A percentile compares a stretch with the other conserved stretches of the same genome.
phyloP scores from a whole-genome alignment of 352 stramenopile genomes.

The Phytophthora syringae region DNA sequence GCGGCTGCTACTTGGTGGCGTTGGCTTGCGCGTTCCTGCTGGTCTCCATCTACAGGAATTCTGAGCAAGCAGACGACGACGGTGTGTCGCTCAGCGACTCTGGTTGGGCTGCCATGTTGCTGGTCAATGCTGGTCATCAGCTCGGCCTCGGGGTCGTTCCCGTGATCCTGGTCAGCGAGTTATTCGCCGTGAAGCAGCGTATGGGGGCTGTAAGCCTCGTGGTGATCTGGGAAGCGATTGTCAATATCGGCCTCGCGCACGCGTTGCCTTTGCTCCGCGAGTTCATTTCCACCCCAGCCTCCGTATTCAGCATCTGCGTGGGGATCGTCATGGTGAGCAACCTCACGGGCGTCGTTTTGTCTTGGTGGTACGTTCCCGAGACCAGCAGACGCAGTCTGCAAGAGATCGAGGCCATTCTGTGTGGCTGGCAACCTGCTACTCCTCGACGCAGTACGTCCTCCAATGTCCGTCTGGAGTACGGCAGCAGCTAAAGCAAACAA shows the following conservation, averaged over 20 bases:
- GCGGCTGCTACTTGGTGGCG: conserved; percentile 63
- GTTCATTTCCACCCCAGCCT: conserved; percentile 42
- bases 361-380: conserved; percentile 77
- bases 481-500: conserved; percentile 39
- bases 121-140: conserved; percentile 70
- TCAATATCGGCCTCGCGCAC: conserved; percentile 48
- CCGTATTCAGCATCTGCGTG: conserved; percentile 51
- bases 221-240: conserved; percentile 63
- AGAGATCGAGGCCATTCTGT: conserved; percentile 82
- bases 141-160: conserved; percentile 69
- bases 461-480: conserved; percentile 55
- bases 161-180: conserved; percentile 66
- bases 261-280: conserved; percentile 44
- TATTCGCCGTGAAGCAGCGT: conserved; percentile 75
- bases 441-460: conserved; percentile 56
- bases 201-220: conserved; percentile 71
- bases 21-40: conserved; percentile 57
- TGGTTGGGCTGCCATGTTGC: conserved; percentile 63
- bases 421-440: conserved; percentile 75
- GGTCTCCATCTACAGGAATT: conserved; percentile 45
- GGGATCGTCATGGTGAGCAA: conserved; percentile 57
- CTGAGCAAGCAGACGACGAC: conserved; percentile 19
- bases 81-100: conserved; percentile 54
- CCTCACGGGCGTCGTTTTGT: conserved; percentile 47
- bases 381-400: conserved; percentile 80